These are phyloP conservation scores for Gossypium thurberi DNA, from an alignment of 345 rosid species.

Conservation along the genomic window DNA sequence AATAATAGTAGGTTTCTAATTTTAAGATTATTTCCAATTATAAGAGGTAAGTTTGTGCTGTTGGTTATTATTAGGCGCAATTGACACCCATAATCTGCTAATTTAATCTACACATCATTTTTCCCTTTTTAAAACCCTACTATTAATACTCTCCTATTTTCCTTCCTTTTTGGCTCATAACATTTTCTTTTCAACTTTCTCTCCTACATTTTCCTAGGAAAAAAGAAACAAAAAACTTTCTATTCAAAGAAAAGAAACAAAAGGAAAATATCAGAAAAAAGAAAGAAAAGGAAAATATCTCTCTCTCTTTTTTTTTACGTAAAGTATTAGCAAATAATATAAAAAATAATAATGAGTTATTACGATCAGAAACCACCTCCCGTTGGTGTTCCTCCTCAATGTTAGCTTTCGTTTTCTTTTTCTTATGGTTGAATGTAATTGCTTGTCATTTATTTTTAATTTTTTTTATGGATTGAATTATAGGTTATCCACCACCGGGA, in stretches of 20 bases:
- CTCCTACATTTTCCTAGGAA: not conserved
- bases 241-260: not conserved
- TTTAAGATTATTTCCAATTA: not conserved
- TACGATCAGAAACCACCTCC: slow-evolving; percentile 79
- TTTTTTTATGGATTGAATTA: not conserved
- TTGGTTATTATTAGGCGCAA: not conserved
- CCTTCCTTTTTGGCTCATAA: not conserved
- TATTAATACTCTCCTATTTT: not conserved
- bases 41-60: not conserved
- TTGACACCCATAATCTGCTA: not conserved
- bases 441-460: not conserved
- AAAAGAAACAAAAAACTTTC: not conserved
- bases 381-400: slow-evolving; percentile 87
- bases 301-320: not conserved
- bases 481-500: slow-evolving; percentile 87
- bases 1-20: not conserved
- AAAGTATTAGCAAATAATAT: not conserved
- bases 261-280: not conserved
- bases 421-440: not conserved
- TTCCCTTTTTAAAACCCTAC: not conserved
- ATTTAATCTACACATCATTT: not conserved
- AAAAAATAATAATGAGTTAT: slow-evolving; percentile 48
- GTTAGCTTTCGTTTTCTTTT: slow-evolving; percentile 14
- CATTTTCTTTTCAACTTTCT: not conserved
- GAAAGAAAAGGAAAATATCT: not conserved